Evolutionary conservation across 2,329 filamentous ascomycete genomes (phyloP), one percentile per base, ranked within the genome.

Genomic region (Sordariomycetes sp.): DNA sequence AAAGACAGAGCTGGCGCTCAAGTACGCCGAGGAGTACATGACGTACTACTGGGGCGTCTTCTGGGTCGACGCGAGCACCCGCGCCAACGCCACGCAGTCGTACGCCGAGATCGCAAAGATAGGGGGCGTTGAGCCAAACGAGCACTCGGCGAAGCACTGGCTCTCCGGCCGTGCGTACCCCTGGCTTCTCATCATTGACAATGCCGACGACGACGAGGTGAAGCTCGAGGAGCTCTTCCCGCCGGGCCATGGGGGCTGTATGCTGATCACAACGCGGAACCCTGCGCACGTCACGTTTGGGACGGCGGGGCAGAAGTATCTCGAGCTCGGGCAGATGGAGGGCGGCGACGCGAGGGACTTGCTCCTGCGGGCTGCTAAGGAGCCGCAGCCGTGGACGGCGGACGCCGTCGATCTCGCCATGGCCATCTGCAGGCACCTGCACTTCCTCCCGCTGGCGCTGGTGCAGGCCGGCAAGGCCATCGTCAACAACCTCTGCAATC

Each of bases 401-500:
- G 10, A 55, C 7, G 53, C 52, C 5, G 32, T 10, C 24, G 10
- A 59, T 24, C 48, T 56, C 17, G 58, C 57, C 12, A 22, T 28
- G 24, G 50, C 39, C 10, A 56, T 61, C 17, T 54, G 58, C 7
- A 54, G 57, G 35, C 50, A 54, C 4, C 52, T 60, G 15, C 58
- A 58, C 17, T 55, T 50, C 25, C 39, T 61, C 3, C 56, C 58
- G 10, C 48, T 61, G 13, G 60, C 60, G 7, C 53, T 61, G 25
- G 50, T 61, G 24, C 60, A 61, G 10, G 60, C 58, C n/a, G 60
- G 56, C 6, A 55, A 55, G 1, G 58, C 58, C 13, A 60, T 61
- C 35, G 28, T 54, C 20, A 55, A 59, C 32, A 34, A 50, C 5
- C 39, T 61, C 2, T 61, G 60, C 42, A 53, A 52, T 5, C 36